Conservation (phyloP, 345 rosid genomes). For the Camelina sativa region DNA sequence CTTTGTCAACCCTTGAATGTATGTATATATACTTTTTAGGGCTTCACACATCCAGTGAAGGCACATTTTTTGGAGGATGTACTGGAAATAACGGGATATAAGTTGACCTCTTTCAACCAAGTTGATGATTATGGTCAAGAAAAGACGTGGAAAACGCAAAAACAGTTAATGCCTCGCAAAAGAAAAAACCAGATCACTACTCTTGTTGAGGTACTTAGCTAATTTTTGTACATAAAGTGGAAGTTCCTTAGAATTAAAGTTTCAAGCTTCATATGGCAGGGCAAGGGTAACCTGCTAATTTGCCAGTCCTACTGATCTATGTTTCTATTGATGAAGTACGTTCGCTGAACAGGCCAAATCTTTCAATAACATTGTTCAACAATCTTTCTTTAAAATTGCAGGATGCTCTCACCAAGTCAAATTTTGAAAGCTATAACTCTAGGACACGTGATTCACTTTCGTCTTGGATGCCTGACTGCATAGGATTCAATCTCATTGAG, state of each 20-base stretch:
- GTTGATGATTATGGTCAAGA: slow-evolving; percentile 99
- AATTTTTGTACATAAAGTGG: slow-evolving; percentile 3
- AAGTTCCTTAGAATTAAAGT: slow-evolving; percentile 25
- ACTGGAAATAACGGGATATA: slow-evolving; percentile 87
- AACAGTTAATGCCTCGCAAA: slow-evolving; percentile 83
- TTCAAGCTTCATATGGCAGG: slow-evolving; percentile 16
- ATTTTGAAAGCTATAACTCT: slow-evolving; percentile 79
- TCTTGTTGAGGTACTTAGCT: slow-evolving; percentile 84
- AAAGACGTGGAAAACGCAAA: slow-evolving; percentile 93
- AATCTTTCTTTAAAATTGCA: slow-evolving; percentile 41
- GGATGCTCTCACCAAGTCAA: slow-evolving; percentile 94
- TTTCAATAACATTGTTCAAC: not conserved
- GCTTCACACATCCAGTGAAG: slow-evolving; percentile 88
- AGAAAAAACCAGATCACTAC: slow-evolving; percentile 89
- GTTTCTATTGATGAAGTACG: slow-evolving; percentile 17
- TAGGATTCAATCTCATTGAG: slow-evolving; percentile 96
- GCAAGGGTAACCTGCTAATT: not conserved
- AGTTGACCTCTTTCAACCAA: slow-evolving; percentile 88
- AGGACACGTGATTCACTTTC: slow-evolving; percentile 88
- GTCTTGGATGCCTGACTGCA: slow-evolving; percentile 90
- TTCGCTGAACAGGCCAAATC: slow-evolving; percentile 15
- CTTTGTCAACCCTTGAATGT: slow-evolving; percentile 14
- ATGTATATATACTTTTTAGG: slow-evolving; percentile 49
- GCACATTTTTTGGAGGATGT: slow-evolving; percentile 88
- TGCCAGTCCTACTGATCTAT: slow-evolving; percentile 3